A percentile compares a stretch with the other conserved stretches of the same genome.
phyloP scores from a whole-genome alignment of 306 rosid genomes.

The Prunus mira region DNA sequence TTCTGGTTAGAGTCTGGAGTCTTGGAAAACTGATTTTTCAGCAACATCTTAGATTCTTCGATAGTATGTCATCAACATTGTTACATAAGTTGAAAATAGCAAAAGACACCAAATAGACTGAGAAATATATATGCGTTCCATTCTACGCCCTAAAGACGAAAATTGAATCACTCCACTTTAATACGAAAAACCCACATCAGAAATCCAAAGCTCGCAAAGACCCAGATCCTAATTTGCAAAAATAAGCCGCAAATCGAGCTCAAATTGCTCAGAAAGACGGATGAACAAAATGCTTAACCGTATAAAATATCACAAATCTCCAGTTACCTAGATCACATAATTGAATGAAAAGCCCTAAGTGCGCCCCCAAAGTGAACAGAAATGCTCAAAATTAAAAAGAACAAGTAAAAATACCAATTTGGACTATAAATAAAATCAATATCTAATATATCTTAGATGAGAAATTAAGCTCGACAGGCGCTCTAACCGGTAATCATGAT shows the following conservation, averaged over 20 bases:
- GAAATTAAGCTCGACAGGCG: constrained; percentile 24
- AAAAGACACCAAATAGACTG: background rate
- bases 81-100: constrained; percentile 1
- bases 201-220: constrained; percentile 20
- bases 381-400: constrained; percentile 2
- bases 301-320: background rate
- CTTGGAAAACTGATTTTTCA: background rate
- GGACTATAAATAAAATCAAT: constrained; percentile 6
- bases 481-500: constrained; percentile 74
- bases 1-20: background rate
- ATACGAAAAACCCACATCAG: constrained; percentile 18
- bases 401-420: background rate
- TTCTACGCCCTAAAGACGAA: background rate
- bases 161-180: background rate
- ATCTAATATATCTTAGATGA: background rate
- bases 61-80: background rate
- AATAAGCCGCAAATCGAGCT: constrained; percentile 13
- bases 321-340: background rate
- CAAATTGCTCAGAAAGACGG: background rate
- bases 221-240: constrained; percentile 27
- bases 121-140: background rate
- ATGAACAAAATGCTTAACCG: background rate
- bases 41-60: background rate
- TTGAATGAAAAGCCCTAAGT: background rate
- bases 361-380: background rate